Evolutionary conservation across 2,329 filamentous ascomycete genomes (phyloP).

Genomic region (Aspergillus vadensis): DNA sequence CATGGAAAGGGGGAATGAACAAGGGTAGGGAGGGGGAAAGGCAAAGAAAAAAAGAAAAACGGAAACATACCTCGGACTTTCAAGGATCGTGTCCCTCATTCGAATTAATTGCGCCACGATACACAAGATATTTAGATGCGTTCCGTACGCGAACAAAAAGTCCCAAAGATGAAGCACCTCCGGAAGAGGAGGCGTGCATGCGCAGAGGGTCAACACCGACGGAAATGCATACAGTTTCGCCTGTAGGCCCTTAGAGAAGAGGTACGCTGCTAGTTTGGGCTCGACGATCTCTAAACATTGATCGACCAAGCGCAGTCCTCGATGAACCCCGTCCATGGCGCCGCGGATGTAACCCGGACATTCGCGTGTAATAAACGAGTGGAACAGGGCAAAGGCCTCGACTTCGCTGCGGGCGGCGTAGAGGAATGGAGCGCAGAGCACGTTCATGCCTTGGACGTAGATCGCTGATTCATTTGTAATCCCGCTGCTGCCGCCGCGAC

Average conservation of each 20-base stretch:
- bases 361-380: constrained; percentile 82
- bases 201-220: constrained; percentile 89
- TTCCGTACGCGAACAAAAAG: constrained; percentile 93
- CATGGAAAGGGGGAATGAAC: neutral
- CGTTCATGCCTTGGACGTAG: constrained; percentile 99
- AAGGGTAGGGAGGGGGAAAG: neutral
- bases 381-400: constrained; percentile 89
- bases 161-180: constrained; percentile 95
- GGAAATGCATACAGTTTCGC: constrained; percentile 97
- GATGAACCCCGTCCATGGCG: constrained; percentile 96
- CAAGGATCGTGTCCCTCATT: constrained; percentile 80
- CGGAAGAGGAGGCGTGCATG: constrained; percentile 90
- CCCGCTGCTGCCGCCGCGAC: constrained; percentile 16
- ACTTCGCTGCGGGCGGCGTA: constrained; percentile 93
- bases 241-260: constrained; percentile 82
- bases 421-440: constrained; percentile 90
- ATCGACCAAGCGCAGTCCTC: constrained; percentile 86
- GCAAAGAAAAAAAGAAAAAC: constrained; percentile 1
- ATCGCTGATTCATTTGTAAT: constrained; percentile 70
- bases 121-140: constrained; percentile 91
- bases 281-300: constrained; percentile 90
- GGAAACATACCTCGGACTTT: constrained; percentile 70
- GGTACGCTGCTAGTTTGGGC: constrained; percentile 78
- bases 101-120: constrained; percentile 94
- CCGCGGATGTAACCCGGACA: constrained; percentile 92